phyloP scores from a whole-genome alignment of 2,329 filamentous ascomycete genomes.

The Talaromyces sp. region DNA sequence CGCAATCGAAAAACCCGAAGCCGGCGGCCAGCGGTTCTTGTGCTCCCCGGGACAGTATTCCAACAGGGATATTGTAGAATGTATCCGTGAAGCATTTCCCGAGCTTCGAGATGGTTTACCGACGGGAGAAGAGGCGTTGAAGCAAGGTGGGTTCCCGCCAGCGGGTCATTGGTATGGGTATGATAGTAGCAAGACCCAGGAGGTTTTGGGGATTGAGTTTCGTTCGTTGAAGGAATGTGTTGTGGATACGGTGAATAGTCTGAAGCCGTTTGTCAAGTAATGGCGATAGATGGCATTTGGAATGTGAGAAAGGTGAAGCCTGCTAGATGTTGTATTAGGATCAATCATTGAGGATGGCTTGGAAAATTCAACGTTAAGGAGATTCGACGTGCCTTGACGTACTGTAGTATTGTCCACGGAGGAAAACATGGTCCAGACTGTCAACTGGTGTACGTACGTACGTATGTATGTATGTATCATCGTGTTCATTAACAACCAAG shows the following conservation, averaged over 20 bases:
- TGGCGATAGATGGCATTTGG: neutral
- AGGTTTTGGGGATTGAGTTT: slow-evolving; percentile 38
- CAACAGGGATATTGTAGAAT: slow-evolving; percentile 31
- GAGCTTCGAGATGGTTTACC: slow-evolving; percentile 29
- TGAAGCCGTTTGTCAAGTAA: slow-evolving; percentile 11
- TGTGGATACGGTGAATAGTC: slow-evolving; percentile 30
- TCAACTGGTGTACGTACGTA: too few relatives aligned
- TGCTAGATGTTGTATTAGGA: neutral
- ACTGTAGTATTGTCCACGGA: neutral
- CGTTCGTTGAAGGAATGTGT: slow-evolving; percentile 30
- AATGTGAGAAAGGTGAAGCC: neutral
- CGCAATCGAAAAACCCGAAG: slow-evolving; percentile 32
- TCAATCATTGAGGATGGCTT: neutral
- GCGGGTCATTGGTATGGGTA: slow-evolving; percentile 24
- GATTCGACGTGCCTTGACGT: neutral
- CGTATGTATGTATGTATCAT: neutral
- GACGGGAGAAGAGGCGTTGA: slow-evolving; percentile 24
- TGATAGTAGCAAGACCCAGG: slow-evolving; percentile 35
- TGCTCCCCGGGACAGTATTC: slow-evolving; percentile 29
- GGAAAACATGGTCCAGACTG: too few relatives aligned
- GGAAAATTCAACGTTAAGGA: neutral
- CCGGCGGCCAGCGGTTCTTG: slow-evolving; percentile 35
- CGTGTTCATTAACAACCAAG: neutral
- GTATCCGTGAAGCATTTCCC: slow-evolving; percentile 31
- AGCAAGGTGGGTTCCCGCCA: slow-evolving; percentile 13